These are phyloP conservation scores for Tetrapyrgos nigripes DNA, from an alignment of 1,284 basidiomycete species.

Conservation along the genomic window DNA sequence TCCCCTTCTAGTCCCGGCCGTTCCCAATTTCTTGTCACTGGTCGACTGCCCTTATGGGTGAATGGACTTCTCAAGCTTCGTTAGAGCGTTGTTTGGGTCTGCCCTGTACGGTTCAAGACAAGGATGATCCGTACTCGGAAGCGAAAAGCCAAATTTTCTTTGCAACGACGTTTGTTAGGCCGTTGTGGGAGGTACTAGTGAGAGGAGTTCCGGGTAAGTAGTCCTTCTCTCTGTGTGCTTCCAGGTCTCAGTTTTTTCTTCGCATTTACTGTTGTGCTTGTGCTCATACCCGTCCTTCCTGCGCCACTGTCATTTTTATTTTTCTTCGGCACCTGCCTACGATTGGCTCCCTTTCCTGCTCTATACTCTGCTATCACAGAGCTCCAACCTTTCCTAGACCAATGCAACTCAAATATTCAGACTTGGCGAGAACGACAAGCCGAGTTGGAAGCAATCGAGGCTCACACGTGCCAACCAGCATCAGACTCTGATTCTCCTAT, in stretches of 20 bases:
- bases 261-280: background rate
- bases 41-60: conserved; percentile 85
- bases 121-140: conserved; percentile 72
- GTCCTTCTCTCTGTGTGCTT: background rate
- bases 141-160: conserved; percentile 92
- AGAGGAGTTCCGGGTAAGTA: conserved; percentile 75
- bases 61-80: conserved; percentile 88
- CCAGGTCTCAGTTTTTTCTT: background rate
- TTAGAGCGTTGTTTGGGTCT: conserved; percentile 82
- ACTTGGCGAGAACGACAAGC: conserved; percentile 9
- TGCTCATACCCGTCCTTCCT: too few relatives aligned
- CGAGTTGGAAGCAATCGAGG: background rate
- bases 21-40: conserved; percentile 89
- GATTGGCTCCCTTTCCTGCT: too few relatives aligned
- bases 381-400: conserved; percentile 10
- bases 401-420: conserved; percentile 13
- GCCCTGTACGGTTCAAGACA: conserved; percentile 70
- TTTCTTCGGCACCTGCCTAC: too few relatives aligned
- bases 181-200: conserved; percentile 80
- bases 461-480: background rate
- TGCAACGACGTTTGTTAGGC: conserved; percentile 82
- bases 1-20: conserved; percentile 76
- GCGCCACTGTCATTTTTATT: background rate
- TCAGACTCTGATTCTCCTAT: background rate
- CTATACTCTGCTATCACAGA: conserved; percentile 45